Evolutionary conservation across 768 basidiomycete species (phyloP), one percentile per base, ranked within the genome.

Genomic region (Boletus sensibilis): DNA sequence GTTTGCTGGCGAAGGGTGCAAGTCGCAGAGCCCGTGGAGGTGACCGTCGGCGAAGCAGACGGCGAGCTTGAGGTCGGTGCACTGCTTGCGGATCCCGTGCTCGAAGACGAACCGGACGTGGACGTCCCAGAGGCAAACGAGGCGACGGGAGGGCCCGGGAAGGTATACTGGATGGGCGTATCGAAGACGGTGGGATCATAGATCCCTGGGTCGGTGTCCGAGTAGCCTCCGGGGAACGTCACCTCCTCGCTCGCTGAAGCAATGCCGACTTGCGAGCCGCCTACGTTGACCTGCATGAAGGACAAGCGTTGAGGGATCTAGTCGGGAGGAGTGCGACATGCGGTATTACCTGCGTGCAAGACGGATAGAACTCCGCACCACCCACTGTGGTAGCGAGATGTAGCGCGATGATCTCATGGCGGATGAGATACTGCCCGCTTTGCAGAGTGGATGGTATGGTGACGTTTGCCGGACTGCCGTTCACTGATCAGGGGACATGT

Each of bases 291-390:
- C 70, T 85, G 80, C 6, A 46, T 21, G 13, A 13, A n/a, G 6
- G 11, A 52, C 37, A 13, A n/a, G 8, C 4, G 39, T 51, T 37
- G 10, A 40, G 48, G 23, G 40, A 20, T 21, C 23, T 14, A 8
- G 33, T n/a, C 3, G 20, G 25, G 31, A 41, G 29, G 0, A 5
- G 31, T 10, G n/a, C 23, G 49, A 75, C n/a, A 13, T 4, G 23
- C 1, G 14, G 47, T 1, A 20, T 27, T 49, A 72, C 70, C 68
- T 82, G 81, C 3, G 80, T 76, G 69, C 90, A 93, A 27, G 82
- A 81, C 0, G 87, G 85, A 68, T 93, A 93, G 72, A 91, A 92
- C 72, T 93, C 90, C 1, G 88, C 90, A 20, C 87, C 87, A 6
- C 84, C 83, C 18, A 65, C 11, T 2, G 64, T 60, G n/a, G 66